Evolutionary conservation across 2,329 filamentous ascomycete species (phyloP), one percentile per base, ranked within the genome.

Genomic region (Pseudonectria buxi): DNA sequence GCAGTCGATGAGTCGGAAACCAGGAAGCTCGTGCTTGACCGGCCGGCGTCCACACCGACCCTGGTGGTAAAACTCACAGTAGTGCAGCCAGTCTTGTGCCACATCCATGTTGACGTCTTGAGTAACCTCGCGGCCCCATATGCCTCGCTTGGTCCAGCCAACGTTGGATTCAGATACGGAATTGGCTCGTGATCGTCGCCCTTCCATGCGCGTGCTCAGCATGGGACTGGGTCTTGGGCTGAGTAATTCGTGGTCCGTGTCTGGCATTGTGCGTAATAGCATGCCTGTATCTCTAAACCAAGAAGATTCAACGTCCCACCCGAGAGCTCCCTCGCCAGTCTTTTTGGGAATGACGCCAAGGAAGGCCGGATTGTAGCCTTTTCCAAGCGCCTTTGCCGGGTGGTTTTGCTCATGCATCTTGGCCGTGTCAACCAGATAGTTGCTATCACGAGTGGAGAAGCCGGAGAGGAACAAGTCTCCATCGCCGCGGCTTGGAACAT

Each of bases 1-100:
- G n/a, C 58, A 61, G 33, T 61, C 58, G 2, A 61, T 48, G 3
- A 61, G 51, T 10, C 50, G 53, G 26, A 61, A 61, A 2, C 51
- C 58, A 1, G 52, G 42, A 28, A 61, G 44, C 26, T 57, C 51
- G 0, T 37, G 35, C 3, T 34, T 40, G 5, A 54, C 35, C 0
- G 46, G 52, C 14, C 41, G 49, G 28, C 56, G 44, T 6, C 54
- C 54, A 34, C 58, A 61, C 35, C 58, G 53, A 14, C 51, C 55
- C 26, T 52, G 50, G 35, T 61, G 58, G 16, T 59, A 52, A 4
- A 44, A 49, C 32, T 59, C 54, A 39, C 58, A 61, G 34, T 59
- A 61, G 13, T 52, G 51, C 14, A 61, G 31, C 58, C 58, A 61
- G 12, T 59, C 54, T 13, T 50, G 47, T 2, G 49, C 57, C 7